Evolutionary conservation across 2,329 filamentous ascomycete species (phyloP).

Genomic region (Fusarium nematophilum): DNA sequence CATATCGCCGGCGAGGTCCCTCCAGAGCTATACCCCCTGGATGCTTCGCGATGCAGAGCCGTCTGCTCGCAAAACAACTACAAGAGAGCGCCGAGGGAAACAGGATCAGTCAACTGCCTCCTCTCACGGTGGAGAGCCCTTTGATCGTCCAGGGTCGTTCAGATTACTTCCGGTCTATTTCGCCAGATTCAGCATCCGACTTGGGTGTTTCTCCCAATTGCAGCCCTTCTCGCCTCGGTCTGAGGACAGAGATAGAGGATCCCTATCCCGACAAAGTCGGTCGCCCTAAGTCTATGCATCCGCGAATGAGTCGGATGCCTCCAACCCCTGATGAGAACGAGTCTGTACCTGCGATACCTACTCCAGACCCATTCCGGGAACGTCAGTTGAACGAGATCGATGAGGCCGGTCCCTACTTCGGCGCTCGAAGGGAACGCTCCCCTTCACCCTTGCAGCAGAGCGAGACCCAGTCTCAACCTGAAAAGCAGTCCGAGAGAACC

Average conservation of each 20-base stretch:
- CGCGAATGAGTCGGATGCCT: constrained; percentile 74
- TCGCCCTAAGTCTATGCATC: constrained; percentile 79
- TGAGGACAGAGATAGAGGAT: constrained; percentile 69
- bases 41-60: constrained; percentile 93
- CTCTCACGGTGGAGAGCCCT: constrained; percentile 84
- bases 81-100: constrained; percentile 81
- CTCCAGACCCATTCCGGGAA: constrained; percentile 55
- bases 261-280: constrained; percentile 56
- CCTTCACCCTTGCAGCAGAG: constrained; percentile 65
- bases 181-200: constrained; percentile 69
- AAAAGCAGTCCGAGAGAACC: constrained; percentile 44
- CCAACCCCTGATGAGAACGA: constrained; percentile 61
- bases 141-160: constrained; percentile 79
- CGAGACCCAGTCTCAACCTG: constrained; percentile 47
- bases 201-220: constrained; percentile 44
- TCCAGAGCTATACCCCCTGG: constrained; percentile 90
- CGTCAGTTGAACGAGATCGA: constrained; percentile 54
- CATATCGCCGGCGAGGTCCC: constrained; percentile 85
- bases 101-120: constrained; percentile 86
- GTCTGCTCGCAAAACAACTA: constrained; percentile 86
- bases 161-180: constrained; percentile 83
- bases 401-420: constrained; percentile 59
- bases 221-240: constrained; percentile 51
- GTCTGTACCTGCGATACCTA: too few species aligned
- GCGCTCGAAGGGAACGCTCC: constrained; percentile 67